These are phyloP conservation scores for Mallotus japonicus DNA, from an alignment of 441 rosid species.

Conservation along the genomic window DNA sequence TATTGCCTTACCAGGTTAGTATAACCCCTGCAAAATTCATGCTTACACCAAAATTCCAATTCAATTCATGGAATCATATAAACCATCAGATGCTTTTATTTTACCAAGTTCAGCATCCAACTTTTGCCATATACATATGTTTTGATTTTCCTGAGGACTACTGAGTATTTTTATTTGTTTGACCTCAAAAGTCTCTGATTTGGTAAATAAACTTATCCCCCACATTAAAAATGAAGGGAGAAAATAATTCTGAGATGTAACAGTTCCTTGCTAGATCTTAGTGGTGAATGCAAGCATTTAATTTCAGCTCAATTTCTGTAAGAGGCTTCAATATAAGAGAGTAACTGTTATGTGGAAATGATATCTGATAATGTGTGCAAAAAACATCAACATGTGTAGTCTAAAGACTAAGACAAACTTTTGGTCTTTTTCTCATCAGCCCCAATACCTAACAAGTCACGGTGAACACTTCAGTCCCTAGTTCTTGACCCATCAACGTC, in stretches of 20 bases:
- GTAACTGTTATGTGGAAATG: slow-evolving; percentile 26
- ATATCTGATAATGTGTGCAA: slow-evolving; percentile 27
- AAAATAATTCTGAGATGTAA: too few relatives aligned
- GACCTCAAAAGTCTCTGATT: slow-evolving; percentile 14
- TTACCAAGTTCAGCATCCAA: slow-evolving; percentile 18
- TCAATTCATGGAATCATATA: slow-evolving; percentile 21
- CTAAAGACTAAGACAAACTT: slow-evolving; percentile 24
- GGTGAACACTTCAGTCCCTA: slow-evolving; percentile 31
- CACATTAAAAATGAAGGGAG: too few relatives aligned
- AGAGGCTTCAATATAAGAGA: background rate
- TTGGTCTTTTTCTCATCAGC: slow-evolving; percentile 30
- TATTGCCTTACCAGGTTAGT: slow-evolving; percentile 96
- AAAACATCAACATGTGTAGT: slow-evolving; percentile 28
- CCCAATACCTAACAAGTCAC: slow-evolving; percentile 34
- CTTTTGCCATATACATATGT: slow-evolving; percentile 16
- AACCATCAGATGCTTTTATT: slow-evolving; percentile 25
- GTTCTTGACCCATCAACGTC: slow-evolving; percentile 71
- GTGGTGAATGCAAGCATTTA: too few relatives aligned
- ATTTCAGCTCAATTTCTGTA: background rate
- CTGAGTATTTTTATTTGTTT: slow-evolving; percentile 17
- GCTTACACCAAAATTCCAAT: slow-evolving; percentile 31
- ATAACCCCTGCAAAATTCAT: slow-evolving; percentile 27
- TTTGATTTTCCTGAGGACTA: slow-evolving; percentile 15
- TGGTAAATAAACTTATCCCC: slow-evolving; percentile 9
- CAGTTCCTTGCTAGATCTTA: too few relatives aligned